phyloP scores from a whole-genome alignment of 371 early-diverging fungal genomes.

The Haplosporangium sp. region DNA sequence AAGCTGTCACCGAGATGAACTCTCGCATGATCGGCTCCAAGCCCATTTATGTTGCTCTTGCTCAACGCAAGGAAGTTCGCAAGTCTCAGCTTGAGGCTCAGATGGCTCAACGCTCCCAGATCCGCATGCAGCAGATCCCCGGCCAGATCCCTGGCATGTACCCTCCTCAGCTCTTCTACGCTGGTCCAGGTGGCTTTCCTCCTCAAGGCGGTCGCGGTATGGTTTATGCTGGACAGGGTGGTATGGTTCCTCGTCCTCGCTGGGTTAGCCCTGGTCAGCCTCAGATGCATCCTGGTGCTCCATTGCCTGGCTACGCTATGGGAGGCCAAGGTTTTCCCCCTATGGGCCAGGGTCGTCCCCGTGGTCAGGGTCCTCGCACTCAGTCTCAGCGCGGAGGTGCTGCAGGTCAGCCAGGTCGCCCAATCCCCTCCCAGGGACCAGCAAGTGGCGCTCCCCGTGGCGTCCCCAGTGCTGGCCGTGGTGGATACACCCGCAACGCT shows the following conservation, averaged over 20 bases:
- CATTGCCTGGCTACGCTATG: constrained; percentile 63
- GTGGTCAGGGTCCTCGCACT: constrained; percentile 47
- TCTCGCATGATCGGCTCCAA: constrained; percentile 92
- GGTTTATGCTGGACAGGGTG: constrained; percentile 79
- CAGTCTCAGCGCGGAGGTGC: constrained; percentile 55
- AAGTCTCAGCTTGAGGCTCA: constrained; percentile 94
- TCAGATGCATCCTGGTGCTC: constrained; percentile 62
- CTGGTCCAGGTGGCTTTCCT: constrained; percentile 58
- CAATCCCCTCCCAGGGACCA: constrained; percentile 44
- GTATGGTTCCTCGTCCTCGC: constrained; percentile 82
- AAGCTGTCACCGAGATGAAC: constrained; percentile 93
- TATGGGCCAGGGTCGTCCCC: constrained; percentile 57
- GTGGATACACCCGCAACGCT: constrained; percentile 67
- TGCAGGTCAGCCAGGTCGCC: constrained; percentile 56
- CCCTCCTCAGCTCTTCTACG: constrained; percentile 45
- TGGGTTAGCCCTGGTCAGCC: constrained; percentile 77
- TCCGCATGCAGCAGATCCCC: constrained; percentile 70
- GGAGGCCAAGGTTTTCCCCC: constrained; percentile 54
- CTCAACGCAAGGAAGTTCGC: constrained; percentile 98
- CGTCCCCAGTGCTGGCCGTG: constrained; percentile 58
- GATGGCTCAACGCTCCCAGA: constrained; percentile 90
- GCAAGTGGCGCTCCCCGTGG: constrained; percentile 53
- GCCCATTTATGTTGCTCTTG: constrained; percentile 98
- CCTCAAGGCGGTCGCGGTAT: constrained; percentile 76
- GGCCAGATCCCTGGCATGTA: constrained; percentile 57